Evolutionary conservation across 140 eudicot genomes (phyloP), one percentile per base, ranked within the genome.

Genomic region (Anethum foeniculum): DNA sequence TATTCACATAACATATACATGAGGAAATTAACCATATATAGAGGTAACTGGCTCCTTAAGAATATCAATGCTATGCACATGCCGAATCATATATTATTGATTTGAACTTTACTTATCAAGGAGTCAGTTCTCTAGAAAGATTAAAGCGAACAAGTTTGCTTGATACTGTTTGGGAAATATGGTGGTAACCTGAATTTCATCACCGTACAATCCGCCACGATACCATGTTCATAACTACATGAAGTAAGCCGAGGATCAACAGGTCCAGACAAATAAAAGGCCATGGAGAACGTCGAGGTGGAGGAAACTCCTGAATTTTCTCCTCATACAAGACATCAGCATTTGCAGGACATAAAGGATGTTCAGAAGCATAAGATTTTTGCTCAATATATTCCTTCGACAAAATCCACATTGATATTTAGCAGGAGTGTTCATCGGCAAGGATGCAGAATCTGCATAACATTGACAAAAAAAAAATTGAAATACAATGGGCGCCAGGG

Each of bases 381-480:
- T 65, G 82, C 74, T 85, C 85, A 67, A 85, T 90, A 80, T 67
- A 68, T 56, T 85, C 88, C 83, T 84, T 43, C 88, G 73, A 47
- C 98, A 92, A 84, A 82, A 89, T 68, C 71, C 89, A 83, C 98
- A 94, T 83, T 86, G 88, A 97, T 96, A 94, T 83, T 92, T 91
- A 32, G 92, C 97, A 69, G 85, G 88, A 14, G 96, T 97, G 78
- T 87, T 80, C 62, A 84, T 76, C 2, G 78, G 51, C 74, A 87
- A 84, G 46, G 88, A 88, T 43, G 89, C 91, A 84, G 97, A 91
- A 74, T 85, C 98, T 94, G 94, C 84, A 72, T 34, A 27, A 52
- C n/a, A 15, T 16, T 18, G 69, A 8, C 5, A 7, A 60, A n/a
- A 6, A 56, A 56, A 19, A 21, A 34, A 1, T 34, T 56, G 21